phyloP scores from a whole-genome alignment of 805 yeast species.

The Candida tibetensis region DNA sequence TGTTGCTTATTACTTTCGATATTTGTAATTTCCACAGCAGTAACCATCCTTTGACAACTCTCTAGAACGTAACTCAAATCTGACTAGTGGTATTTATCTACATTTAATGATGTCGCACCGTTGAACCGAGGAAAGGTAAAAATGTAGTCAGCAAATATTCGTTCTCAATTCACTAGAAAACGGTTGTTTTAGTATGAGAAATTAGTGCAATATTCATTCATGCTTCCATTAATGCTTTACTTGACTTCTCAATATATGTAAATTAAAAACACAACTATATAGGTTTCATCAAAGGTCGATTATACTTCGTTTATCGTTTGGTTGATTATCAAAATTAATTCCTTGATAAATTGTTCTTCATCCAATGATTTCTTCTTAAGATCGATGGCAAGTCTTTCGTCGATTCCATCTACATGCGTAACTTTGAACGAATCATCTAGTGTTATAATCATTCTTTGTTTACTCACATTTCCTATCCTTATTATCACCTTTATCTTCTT shows the following conservation, averaged over 20 bases:
- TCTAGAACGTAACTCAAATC: too few relatives aligned
- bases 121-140: background rate
- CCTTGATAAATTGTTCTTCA: constrained; percentile 5
- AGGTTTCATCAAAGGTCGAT: too few relatives aligned
- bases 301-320: too few relatives aligned
- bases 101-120: background rate
- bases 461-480: background rate
- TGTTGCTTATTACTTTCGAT: constrained; percentile 11
- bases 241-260: too few relatives aligned
- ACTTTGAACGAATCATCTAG: background rate
- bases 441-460: background rate
- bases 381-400: background rate
- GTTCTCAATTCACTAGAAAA: too few relatives aligned
- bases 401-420: background rate
- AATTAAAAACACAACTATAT: too few relatives aligned
- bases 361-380: background rate
- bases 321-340: constrained; percentile 1
- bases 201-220: too few relatives aligned
- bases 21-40: background rate
- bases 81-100: background rate
- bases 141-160: too few relatives aligned
- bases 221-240: too few relatives aligned
- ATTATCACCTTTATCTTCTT: background rate
- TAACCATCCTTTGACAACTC: constrained; percentile 3
- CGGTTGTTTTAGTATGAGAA: too few relatives aligned